These are phyloP conservation scores for Venturia aucupariae DNA, from an alignment of 2,329 filamentous ascomycete species.

Conservation along the genomic window DNA sequence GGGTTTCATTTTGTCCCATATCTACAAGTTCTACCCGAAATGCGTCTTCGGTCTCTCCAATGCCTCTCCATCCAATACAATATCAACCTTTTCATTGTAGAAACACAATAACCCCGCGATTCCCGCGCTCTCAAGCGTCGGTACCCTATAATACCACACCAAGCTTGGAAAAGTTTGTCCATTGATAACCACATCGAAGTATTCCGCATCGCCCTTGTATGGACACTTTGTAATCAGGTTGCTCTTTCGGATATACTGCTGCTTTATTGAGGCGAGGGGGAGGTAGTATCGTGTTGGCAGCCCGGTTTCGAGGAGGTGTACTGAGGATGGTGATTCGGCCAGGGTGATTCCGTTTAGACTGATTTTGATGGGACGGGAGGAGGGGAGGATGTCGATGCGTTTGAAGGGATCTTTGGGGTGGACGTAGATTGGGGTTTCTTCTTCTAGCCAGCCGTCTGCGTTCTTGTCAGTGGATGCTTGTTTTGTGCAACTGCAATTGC, in stretches of 20 bases:
- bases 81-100: constrained; percentile 59
- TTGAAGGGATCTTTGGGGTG: constrained; percentile 62
- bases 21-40: constrained; percentile 21
- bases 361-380: constrained; percentile 44
- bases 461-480: background rate
- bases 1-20: no score
- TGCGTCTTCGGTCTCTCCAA: constrained; percentile 24
- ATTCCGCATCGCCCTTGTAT: constrained; percentile 58
- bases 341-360: constrained; percentile 39
- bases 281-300: constrained; percentile 53
- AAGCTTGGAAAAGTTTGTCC: constrained; percentile 16
- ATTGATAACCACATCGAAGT: constrained; percentile 47
- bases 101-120: constrained; percentile 53
- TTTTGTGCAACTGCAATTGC: no score
- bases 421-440: constrained; percentile 49
- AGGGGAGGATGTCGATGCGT: constrained; percentile 52
- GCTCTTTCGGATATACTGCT: constrained; percentile 39
- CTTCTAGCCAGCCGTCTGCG: constrained; percentile 43
- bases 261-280: constrained; percentile 42
- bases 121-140: constrained; percentile 46
- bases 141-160: constrained; percentile 54
- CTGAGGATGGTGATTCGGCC: constrained; percentile 34
- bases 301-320: constrained; percentile 53
- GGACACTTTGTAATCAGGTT: constrained; percentile 50
- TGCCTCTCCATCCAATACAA: constrained; percentile 46